phyloP scores from a whole-genome alignment of 2,329 filamentous ascomycete genomes.

The Tympanopsis confertula region DNA sequence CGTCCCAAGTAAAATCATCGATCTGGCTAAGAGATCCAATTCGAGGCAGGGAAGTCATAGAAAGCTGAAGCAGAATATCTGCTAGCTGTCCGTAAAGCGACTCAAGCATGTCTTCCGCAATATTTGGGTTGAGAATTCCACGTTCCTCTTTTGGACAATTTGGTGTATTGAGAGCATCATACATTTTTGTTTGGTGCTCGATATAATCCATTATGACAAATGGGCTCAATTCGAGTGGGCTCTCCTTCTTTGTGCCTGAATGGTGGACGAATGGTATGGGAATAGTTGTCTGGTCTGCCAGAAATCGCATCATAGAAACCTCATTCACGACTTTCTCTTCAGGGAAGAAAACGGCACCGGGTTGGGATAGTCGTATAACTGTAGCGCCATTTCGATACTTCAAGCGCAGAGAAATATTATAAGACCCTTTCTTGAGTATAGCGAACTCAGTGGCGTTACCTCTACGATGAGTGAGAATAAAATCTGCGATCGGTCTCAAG shows the following conservation, averaged over 20 bases:
- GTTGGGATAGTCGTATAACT: not conserved
- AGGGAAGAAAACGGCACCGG: slow-evolving; percentile 9
- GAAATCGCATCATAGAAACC: slow-evolving; percentile 18
- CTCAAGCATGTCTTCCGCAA: slow-evolving; percentile 17
- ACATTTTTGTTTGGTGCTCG: slow-evolving; percentile 15
- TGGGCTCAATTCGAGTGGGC: slow-evolving; percentile 18
- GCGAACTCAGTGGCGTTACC: slow-evolving; percentile 1
- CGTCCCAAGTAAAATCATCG: slow-evolving; percentile 11
- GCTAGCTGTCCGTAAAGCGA: slow-evolving; percentile 26
- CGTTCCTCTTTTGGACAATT: slow-evolving; percentile 8
- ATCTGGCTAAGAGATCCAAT: slow-evolving; percentile 24
- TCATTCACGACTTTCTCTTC: slow-evolving; percentile 23
- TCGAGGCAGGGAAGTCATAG: slow-evolving; percentile 14
- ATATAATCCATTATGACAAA: slow-evolving; percentile 26
- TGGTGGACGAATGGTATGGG: slow-evolving; percentile 19
- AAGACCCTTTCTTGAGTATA: slow-evolving; percentile 1
- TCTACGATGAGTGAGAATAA: not conserved
- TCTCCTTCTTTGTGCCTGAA: slow-evolving; percentile 15
- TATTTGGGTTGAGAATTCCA: slow-evolving; percentile 18
- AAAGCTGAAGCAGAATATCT: slow-evolving; percentile 24
- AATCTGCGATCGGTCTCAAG: not conserved
- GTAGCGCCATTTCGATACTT: not conserved
- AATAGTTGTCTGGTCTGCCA: slow-evolving; percentile 18
- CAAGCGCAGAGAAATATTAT: not conserved
- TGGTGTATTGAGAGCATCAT: slow-evolving; percentile 14